Base-by-base conservation (phyloP, 768 basidiomycete genomes). In the Calocybe cyanea region DNA sequence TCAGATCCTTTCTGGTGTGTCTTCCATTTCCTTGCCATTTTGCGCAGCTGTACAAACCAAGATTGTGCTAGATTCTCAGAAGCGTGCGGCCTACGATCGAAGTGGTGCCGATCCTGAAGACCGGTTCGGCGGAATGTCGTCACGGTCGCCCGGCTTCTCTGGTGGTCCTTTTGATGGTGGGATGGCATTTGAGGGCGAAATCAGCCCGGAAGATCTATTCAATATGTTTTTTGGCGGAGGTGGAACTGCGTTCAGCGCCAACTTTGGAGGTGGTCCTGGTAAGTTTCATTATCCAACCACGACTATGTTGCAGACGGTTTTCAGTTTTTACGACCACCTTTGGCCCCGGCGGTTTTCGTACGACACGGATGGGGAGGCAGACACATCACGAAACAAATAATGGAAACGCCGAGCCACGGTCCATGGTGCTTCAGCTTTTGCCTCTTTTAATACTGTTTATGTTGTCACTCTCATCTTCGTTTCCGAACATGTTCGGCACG, bases 151-250 rank as follows among this genome's bases (percentile, higher is more conserved):
- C 18, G 71, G 75, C 10, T 85, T 80, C 62, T 67, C 71, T 15
- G 53, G 72, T 20, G 69, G 63, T 37, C 66, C 72, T 11, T 86
- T 83, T 47, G 68, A 70, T 19, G 69, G 73, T 14, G 70, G 71
- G 14, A 69, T 69, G 7, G 71, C 75, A 1, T 89, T 85, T 57
- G 87, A 89, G 10, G 81, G 81, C 44, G 94, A 97, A 66, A 71
- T 98, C 55, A 93, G 87, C 46, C 93, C 95, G 4, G 95, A 97
- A 66, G 95, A 97, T 48, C 62, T 98, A 45, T 98, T 98, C 72
- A 95, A 97, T 61, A 93, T 95, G 88, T 96, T 98, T 79, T 98
- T 98, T 63, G 92, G 92, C 14, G 87, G 87, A 18, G 75, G 76
- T 1, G 76, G 72, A 46, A 73, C 76, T 50, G 80, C 76, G 19